Conservation (phyloP, 371 early-diverging fungal genomes). For the Quaeritorhiza haematococci region DNA sequence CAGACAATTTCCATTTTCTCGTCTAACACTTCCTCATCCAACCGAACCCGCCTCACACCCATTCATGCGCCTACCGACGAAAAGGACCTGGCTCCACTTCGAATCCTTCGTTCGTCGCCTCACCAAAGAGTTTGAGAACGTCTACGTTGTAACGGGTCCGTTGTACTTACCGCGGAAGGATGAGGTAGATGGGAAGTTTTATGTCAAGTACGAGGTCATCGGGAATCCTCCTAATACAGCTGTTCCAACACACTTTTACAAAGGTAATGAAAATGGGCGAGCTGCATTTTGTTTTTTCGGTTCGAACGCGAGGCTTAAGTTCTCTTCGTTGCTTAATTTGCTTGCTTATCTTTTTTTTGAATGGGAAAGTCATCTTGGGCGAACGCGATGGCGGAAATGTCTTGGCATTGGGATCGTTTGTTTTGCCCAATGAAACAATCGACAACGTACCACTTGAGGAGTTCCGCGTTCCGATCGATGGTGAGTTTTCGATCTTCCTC, state of each 20-base stretch:
- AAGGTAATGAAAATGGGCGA: conserved; percentile 28
- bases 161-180: not conserved
- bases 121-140: not conserved
- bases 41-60: too few relatives aligned
- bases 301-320: too few relatives aligned
- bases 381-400: conserved; percentile 12
- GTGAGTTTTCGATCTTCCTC: conserved; percentile 8
- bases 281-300: not conserved
- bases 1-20: not conserved
- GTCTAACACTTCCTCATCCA: not conserved
- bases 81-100: not conserved
- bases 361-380: conserved; percentile 19
- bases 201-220: conserved; percentile 84
- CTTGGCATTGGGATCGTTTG: conserved; percentile 63
- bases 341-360: not conserved
- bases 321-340: too few relatives aligned
- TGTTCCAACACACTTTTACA: conserved; percentile 92
- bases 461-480: conserved; percentile 71
- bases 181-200: conserved; percentile 20
- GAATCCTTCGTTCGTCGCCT: not conserved
- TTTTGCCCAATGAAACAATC: conserved; percentile 79
- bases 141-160: not conserved
- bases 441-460: conserved; percentile 59
- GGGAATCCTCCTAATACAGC: conserved; percentile 83
- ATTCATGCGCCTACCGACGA: too few relatives aligned